phyloP scores from a whole-genome alignment of 352 stramenopile species.

The Stramenopiles sp. region DNA sequence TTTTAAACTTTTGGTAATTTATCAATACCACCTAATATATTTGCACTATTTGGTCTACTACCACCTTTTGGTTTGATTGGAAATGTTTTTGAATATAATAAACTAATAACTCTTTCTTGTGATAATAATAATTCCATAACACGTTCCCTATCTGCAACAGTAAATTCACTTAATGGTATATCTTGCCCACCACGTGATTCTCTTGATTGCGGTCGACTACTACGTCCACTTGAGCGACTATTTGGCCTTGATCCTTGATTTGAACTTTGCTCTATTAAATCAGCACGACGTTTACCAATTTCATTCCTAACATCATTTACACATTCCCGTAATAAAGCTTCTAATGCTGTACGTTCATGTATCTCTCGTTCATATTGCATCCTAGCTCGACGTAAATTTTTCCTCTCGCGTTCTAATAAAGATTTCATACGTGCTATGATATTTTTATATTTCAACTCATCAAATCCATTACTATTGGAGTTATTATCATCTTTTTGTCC shows the following conservation, averaged over 20 bases:
- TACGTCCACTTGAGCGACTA: slow-evolving; percentile 20
- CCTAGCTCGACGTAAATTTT: slow-evolving; percentile 51
- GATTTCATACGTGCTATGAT: slow-evolving; percentile 70
- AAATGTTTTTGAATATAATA: slow-evolving; percentile 43
- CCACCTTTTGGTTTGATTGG: not conserved
- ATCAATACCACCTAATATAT: not conserved
- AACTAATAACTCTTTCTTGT: slow-evolving; percentile 47
- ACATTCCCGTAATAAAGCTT: slow-evolving; percentile 46
- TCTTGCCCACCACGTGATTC: slow-evolving; percentile 9
- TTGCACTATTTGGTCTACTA: not conserved
- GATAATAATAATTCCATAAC: slow-evolving; percentile 49
- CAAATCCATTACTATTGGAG: not conserved
- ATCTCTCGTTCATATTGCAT: slow-evolving; percentile 39
- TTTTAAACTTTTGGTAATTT: not conserved
- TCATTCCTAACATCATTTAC: slow-evolving; percentile 51
- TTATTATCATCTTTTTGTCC: not conserved
- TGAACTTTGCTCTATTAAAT: slow-evolving; percentile 8
- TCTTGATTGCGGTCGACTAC: slow-evolving; percentile 14
- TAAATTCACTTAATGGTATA: slow-evolving; percentile 21
- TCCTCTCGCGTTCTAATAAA: slow-evolving; percentile 53
- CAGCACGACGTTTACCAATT: slow-evolving; percentile 16
- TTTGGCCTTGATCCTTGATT: slow-evolving; percentile 9
- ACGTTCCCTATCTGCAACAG: slow-evolving; percentile 31
- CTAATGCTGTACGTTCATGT: slow-evolving; percentile 48
- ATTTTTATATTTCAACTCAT: slow-evolving; percentile 62